phyloP scores from a whole-genome alignment of 768 basidiomycete species.

The Mycena olivaceomarginata region DNA sequence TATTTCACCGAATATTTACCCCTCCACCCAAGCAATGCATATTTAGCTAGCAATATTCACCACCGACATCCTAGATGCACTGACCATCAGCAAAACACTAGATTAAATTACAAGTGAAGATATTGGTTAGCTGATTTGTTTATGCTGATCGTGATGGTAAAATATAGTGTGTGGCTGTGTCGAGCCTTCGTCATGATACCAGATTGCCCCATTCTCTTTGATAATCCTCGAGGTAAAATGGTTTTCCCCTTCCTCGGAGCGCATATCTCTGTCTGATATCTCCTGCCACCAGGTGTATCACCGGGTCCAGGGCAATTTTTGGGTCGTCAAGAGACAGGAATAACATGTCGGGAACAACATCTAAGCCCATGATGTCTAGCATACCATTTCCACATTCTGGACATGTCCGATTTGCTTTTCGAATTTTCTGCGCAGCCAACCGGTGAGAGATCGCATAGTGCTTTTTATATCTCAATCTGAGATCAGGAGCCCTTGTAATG shows the following conservation, averaged over 20 bases:
- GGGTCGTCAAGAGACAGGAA: not conserved
- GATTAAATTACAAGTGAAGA: too few species aligned
- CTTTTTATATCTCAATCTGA: not conserved
- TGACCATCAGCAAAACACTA: too few species aligned
- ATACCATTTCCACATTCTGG: not conserved
- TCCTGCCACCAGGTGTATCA: not conserved
- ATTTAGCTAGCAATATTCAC: too few species aligned
- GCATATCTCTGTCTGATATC: not conserved
- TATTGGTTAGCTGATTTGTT: too few species aligned
- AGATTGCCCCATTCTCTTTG: not conserved
- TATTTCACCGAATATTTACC: too few species aligned
- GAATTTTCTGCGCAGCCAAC: not conserved
- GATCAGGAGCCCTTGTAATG: not conserved
- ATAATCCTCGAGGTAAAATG: not conserved
- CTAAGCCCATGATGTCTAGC: not conserved
- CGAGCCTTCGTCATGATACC: slow-evolving; percentile 7
- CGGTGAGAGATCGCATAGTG: not conserved
- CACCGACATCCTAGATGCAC: too few species aligned
- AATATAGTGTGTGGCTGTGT: too few species aligned
- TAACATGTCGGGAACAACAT: not conserved
- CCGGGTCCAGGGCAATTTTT: not conserved
- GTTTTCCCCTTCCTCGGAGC: not conserved
- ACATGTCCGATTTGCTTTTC: not conserved
- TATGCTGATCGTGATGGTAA: too few species aligned
- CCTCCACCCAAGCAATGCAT: too few species aligned